Conservation (phyloP, 495 filamentous ascomycete species). For the Parmelia sp. region DNA sequence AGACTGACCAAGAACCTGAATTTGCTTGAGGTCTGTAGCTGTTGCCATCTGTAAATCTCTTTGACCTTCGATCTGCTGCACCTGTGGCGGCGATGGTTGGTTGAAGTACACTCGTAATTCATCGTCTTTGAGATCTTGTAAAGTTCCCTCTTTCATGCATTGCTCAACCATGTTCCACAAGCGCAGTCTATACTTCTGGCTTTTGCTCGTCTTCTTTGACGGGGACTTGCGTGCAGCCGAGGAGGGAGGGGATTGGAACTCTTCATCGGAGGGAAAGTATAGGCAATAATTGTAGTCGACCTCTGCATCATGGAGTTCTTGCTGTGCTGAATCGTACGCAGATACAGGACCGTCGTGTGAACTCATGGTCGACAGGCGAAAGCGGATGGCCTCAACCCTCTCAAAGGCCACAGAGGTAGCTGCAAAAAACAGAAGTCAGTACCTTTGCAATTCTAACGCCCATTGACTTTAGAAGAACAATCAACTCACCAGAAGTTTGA, state of each 20-base stretch:
- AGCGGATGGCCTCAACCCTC: constrained; percentile 4
- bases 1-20: not conserved
- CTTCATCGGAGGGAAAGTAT: constrained; percentile 51
- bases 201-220: not conserved
- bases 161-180: constrained; percentile 12
- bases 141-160: constrained; percentile 12
- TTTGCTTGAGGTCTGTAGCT: not conserved
- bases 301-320: constrained; percentile 68
- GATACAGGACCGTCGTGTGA: constrained; percentile 10
- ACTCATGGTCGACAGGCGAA: constrained; percentile 5
- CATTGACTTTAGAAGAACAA: not conserved
- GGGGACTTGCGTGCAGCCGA: not conserved
- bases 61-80: not conserved
- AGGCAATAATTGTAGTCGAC: constrained; percentile 21
- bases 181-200: not conserved
- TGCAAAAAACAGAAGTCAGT: not conserved
- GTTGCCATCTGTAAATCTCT: not conserved
- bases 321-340: constrained; percentile 2
- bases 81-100: not conserved
- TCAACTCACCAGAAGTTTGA: not conserved
- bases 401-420: constrained; percentile 6
- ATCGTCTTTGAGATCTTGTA: constrained; percentile 15
- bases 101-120: not conserved
- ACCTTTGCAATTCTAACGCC: not conserved
- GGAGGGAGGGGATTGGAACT: constrained; percentile 82